Evolutionary conservation across 768 basidiomycete genomes (phyloP), one percentile per base, ranked within the genome.

Genomic region (Lyophyllum decastes): DNA sequence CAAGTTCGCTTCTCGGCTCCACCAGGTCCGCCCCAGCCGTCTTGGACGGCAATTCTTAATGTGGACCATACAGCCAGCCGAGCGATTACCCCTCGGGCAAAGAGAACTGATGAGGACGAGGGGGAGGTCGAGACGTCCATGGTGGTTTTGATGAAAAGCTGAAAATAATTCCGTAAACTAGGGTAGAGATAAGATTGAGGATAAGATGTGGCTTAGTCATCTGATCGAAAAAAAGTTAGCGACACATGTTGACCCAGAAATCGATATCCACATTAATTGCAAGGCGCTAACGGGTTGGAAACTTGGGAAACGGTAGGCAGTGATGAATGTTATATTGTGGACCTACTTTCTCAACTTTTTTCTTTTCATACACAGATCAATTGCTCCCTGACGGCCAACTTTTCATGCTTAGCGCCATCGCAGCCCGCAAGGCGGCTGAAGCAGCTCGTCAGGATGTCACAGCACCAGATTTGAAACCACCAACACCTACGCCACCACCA

Each of bases 21-120:
- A 25, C 85, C 83, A 19, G 89, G 83, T 2, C 94, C 94, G 25
- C 95, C 95, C 94, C 94, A 96, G 61, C 77, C 74, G 64, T 94
- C 84, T 61, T 89, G 85, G 35, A 98, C 86, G 33, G 95, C 95
- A 66, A 96, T 77, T 41, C 89, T 87, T 25, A 98, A 82, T 2
- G 88, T 92, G 45, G 91, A 83, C 95, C 95, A 98, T 54, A 88
- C 75, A 12, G 82, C 80, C 49, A 98, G 82, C 52, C 94, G 83
- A 24, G 94, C 87, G 57, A 96, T 81, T 4, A 90, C 84, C 2
- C 94, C 93, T 21, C 94, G 86, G 12, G 95, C 95, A 64, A 97
- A 95, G 56, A 92, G 82, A 43, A 92, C 68, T 11, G 84, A 78
- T 5, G 78, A 66, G 0, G 79, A 71, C 19, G 83, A 71, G 4